These are phyloP conservation scores for Psophocarpus tetragonolobus DNA, from an alignment of 306 rosid genomes.

Conservation along the genomic window DNA sequence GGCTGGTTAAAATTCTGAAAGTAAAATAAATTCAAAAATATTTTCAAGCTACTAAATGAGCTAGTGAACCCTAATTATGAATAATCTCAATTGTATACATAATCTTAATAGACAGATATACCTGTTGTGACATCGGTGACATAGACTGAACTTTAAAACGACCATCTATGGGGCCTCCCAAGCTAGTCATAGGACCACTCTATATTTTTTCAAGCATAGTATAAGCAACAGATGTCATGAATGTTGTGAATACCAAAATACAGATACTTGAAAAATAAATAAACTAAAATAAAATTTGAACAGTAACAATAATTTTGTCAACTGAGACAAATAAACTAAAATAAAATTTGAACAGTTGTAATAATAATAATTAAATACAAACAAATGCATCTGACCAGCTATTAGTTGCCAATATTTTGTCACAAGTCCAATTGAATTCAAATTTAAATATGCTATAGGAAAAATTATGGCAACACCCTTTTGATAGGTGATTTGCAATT, in stretches of 20 bases:
- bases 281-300: not conserved
- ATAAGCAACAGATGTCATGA: conserved; percentile 27
- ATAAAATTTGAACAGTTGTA: not conserved
- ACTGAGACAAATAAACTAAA: not conserved
- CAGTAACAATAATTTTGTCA: no score
- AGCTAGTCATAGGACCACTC: conserved; percentile 63
- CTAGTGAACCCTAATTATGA: conserved; percentile 25
- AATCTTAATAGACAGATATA: conserved; percentile 27
- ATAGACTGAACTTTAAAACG: conserved; percentile 45
- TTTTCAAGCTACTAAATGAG: conserved; percentile 21
- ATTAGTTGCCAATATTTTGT: not conserved
- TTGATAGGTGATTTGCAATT: not conserved
- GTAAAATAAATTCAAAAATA: conserved; percentile 22
- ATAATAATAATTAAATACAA: no score
- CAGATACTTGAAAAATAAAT: not conserved
- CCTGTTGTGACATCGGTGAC: conserved; percentile 64
- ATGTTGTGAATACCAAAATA: not conserved
- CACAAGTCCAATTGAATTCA: not conserved
- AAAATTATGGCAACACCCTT: not conserved
- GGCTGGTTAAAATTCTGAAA: conserved; percentile 74
- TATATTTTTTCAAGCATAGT: conserved; percentile 35
- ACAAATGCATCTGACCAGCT: conserved; percentile 11
- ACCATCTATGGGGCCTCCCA: conserved; percentile 55
- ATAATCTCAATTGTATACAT: not conserved
- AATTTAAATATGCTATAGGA: not conserved